Base-by-base conservation (phyloP, 116 monocot genomes). In the Phalaenopsis hybrid region DNA sequence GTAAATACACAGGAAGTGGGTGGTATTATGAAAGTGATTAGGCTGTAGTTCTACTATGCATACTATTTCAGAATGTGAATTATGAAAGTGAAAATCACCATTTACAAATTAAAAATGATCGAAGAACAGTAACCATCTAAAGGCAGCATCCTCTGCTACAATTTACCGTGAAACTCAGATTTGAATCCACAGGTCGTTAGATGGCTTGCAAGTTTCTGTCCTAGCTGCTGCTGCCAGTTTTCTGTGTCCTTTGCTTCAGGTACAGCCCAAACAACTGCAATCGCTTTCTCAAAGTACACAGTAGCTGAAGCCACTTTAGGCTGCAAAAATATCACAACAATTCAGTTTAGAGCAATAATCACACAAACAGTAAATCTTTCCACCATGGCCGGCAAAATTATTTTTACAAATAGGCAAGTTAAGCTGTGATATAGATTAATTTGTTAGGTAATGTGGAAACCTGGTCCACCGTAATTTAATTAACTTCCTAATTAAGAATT, bases 171-270 rank as follows among this genome's bases (percentile, higher is more conserved):
- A 76, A 87, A 72, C n/a, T 69, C 49, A 52, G 89, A 89, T 45
- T 87, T 80, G 79, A 89, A 89, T 65, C 89, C 87, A 79, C 87
- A 87, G 48, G 85, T 81, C 17, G 87, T 87, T 57, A 89, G 77
- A 57, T 85, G 87, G 55, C 75, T 81, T 44, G 89, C 87, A 28
- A 89, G 89, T 61, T 75, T 87, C 57, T 83, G 81, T 25, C 87
- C 89, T 33, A 89, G 33, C 13, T 81, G 58, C 63, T 89, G 79
- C 76, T 85, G 80, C 89, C 89, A 89, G 63, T 87, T 81, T 15
- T 85, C 55, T 52, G 31, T 10, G 15, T n/a, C 63, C 63, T 87
- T 89, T 6, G 55, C 87, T 81, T 83, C 89, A 33, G 86, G 85
- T 49, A 76, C 81, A 55, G 59, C 57, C 85, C 80, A 85, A 9